Percentiles rank a stretch among this genome's conserved stretches.
These are phyloP conservation scores for Echium plantagineum DNA, from an alignment of 257 asterid species.

Conservation along the genomic window DNA sequence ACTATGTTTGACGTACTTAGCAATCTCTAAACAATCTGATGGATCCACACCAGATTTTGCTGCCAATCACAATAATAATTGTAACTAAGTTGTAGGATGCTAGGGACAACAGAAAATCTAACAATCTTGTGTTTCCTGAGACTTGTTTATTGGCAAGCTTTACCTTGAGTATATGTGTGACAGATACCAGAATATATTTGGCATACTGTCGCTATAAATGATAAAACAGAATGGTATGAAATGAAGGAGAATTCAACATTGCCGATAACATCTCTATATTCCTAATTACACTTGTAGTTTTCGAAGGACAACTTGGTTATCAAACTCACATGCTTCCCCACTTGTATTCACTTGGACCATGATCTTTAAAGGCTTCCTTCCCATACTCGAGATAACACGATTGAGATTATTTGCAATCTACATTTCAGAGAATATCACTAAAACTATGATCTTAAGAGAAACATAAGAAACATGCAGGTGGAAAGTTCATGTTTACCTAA, in stretches of 20 bases:
- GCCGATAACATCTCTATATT: not conserved
- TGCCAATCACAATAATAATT: constrained; percentile 27
- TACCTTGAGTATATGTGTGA: no score
- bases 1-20: constrained; percentile 45
- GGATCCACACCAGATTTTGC: constrained; percentile 83
- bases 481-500: no score
- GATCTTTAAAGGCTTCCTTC: constrained; percentile 64
- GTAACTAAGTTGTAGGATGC: constrained; percentile 2
- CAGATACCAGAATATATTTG: no score
- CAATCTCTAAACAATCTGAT: constrained; percentile 60
- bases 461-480: constrained; percentile 1
- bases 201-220: no score
- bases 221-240: not conserved
- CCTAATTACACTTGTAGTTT: constrained; percentile 7
- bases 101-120: not conserved
- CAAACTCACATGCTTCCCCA: constrained; percentile 77
- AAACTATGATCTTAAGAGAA: constrained; percentile 4
- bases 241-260: not conserved
- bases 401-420: constrained; percentile 71
- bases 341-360: constrained; percentile 87
- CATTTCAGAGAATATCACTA: constrained; percentile 10
- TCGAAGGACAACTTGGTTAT: not conserved
- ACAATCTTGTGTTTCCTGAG: no score
- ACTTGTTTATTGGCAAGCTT: no score
- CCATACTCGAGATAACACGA: constrained; percentile 54